Evolutionary conservation across 75 land plant genomes (phyloP).

Genomic region (Cunninghamia lanceolata): DNA sequence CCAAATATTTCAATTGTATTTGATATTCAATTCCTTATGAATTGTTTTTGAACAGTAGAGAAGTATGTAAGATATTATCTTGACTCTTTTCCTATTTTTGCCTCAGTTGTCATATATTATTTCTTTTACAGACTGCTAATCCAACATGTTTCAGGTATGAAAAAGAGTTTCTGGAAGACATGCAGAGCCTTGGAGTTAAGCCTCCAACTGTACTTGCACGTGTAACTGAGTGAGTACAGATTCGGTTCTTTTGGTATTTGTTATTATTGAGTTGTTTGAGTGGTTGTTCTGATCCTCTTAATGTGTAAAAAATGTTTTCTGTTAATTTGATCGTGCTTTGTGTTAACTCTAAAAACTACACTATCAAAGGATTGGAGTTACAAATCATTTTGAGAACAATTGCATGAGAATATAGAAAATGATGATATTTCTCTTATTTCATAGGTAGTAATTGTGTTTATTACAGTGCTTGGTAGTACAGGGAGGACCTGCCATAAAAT

Average conservation of each 20-base stretch:
- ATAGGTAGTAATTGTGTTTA: no score
- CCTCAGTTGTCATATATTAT: not conserved
- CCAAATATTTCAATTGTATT: not conserved
- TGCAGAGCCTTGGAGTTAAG: constrained; percentile 35
- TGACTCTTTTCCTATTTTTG: not conserved
- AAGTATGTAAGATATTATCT: not conserved
- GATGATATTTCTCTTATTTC: no score
- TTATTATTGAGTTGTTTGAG: not conserved
- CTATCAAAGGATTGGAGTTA: no score
- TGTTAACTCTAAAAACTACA: no score
- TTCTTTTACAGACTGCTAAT: not conserved
- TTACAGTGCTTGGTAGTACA: no score
- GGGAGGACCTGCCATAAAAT: no score
- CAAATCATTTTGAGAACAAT: no score
- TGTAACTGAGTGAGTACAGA: constrained; percentile 49
- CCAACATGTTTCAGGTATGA: constrained; percentile 31
- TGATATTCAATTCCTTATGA: not conserved
- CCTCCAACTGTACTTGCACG: constrained; percentile 31
- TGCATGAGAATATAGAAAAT: no score
- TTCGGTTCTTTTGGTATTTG: not conserved
- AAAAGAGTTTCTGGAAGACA: constrained; percentile 42
- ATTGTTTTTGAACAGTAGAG: not conserved
- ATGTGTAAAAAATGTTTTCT: no score
- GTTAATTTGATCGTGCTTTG: no score
- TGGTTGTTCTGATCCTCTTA: not conserved